A percentile compares a stretch with the other conserved stretches of the same genome.
Evolutionary conservation across 2,329 filamentous ascomycete genomes (phyloP).

Genomic region (Chaetomiaceae sp.): DNA sequence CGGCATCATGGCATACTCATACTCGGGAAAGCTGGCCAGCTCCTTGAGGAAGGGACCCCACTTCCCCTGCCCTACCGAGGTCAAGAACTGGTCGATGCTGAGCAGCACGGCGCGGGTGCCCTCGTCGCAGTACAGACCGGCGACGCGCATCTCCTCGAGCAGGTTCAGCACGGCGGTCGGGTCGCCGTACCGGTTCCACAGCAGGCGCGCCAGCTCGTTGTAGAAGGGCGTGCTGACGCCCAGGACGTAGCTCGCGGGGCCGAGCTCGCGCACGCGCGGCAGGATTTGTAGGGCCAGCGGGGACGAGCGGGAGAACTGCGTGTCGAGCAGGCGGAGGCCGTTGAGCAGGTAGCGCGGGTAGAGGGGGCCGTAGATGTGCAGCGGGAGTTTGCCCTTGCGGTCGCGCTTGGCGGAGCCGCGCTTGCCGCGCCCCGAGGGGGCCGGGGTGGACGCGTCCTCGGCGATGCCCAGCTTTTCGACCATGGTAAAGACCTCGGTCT

Average conservation of each 20-base stretch:
- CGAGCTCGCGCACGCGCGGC: slow-evolving; percentile 62
- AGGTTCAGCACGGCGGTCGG: slow-evolving; percentile 49
- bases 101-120: slow-evolving; percentile 39
- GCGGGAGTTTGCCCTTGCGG: slow-evolving; percentile 33
- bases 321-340: slow-evolving; percentile 53
- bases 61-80: slow-evolving; percentile 11
- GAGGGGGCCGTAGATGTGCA: slow-evolving; percentile 58
- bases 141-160: slow-evolving; percentile 61
- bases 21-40: slow-evolving; percentile 36
- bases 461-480: slow-evolving; percentile 52
- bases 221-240: slow-evolving; percentile 67
- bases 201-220: slow-evolving; percentile 57
- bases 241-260: slow-evolving; percentile 65
- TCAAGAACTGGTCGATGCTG: slow-evolving; percentile 29
- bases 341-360: slow-evolving; percentile 58
- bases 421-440: slow-evolving; percentile 6
- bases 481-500: slow-evolving; percentile 61
- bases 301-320: slow-evolving; percentile 53
- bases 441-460: slow-evolving; percentile 20
- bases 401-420: slow-evolving; percentile 4
- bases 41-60: slow-evolving; percentile 29
- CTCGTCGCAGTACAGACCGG: slow-evolving; percentile 54
- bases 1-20: slow-evolving; percentile 28
- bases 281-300: slow-evolving; percentile 56
- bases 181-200: slow-evolving; percentile 59